Evolutionary conservation across 2,329 filamentous ascomycete species (phyloP).

Genomic region (Acrodontium crateriforme): DNA sequence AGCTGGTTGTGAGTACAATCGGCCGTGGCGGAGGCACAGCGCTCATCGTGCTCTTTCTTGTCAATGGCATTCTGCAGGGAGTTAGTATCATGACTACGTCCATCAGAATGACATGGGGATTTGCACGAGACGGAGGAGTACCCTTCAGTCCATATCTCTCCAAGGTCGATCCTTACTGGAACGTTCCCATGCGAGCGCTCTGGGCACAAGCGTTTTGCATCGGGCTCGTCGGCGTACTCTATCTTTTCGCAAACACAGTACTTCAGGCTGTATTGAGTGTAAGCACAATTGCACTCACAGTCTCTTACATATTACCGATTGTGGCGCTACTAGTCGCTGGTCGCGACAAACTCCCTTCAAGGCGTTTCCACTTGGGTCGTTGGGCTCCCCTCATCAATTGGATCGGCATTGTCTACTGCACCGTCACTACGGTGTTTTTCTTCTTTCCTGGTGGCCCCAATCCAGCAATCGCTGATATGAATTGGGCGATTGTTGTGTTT

Average conservation of each 20-base stretch:
- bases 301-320: conserved; percentile 29
- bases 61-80: conserved; percentile 40
- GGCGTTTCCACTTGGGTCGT: conserved; percentile 34
- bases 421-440: conserved; percentile 1
- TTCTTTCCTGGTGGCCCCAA: not conserved
- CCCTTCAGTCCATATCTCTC: not conserved
- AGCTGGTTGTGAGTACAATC: conserved; percentile 41
- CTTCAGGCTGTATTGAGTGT: conserved; percentile 32
- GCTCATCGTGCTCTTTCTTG: conserved; percentile 39
- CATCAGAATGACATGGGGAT: not conserved
- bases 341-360: conserved; percentile 37
- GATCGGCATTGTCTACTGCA: conserved; percentile 1
- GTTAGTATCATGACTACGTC: not conserved
- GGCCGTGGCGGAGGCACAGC: conserved; percentile 31
- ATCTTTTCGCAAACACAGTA: conserved; percentile 24
- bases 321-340: conserved; percentile 30
- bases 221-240: conserved; percentile 37
- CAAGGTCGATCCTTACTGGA: not conserved
- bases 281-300: conserved; percentile 27
- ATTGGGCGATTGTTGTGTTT: conserved; percentile 1
- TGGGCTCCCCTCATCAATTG: conserved; percentile 8
- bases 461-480: not conserved
- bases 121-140: conserved; percentile 1
- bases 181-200: not conserved
- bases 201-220: conserved; percentile 36